Evolutionary conservation across 805 yeast genomes (phyloP).

Genomic region (Saturnispora bothae): DNA sequence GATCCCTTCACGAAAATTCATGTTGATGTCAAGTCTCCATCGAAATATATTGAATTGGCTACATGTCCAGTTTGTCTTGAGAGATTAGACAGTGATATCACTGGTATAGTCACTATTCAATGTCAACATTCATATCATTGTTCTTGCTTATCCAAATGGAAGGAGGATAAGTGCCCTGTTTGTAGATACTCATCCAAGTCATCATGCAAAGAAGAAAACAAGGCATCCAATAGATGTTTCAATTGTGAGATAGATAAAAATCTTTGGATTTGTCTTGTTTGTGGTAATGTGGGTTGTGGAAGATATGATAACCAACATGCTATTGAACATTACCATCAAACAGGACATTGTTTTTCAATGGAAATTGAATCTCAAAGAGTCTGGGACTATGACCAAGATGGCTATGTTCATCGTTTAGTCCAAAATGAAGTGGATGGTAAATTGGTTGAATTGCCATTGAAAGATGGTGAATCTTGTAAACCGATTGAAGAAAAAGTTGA

Average conservation of each 20-base stretch:
- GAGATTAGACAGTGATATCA: slow-evolving; percentile 67
- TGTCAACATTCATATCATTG: slow-evolving; percentile 94
- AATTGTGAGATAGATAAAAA: slow-evolving; percentile 51
- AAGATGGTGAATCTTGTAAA: slow-evolving; percentile 14
- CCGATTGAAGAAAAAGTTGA: slow-evolving; percentile 34
- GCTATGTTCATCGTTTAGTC: slow-evolving; percentile 75
- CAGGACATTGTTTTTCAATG: slow-evolving; percentile 88
- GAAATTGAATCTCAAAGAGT: slow-evolving; percentile 75
- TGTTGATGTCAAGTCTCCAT: slow-evolving; percentile 1
- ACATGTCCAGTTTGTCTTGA: slow-evolving; percentile 92
- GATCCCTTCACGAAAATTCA: slow-evolving; percentile 56
- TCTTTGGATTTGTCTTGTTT: slow-evolving; percentile 80
- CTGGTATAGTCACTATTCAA: slow-evolving; percentile 79
- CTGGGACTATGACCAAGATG: slow-evolving; percentile 92
- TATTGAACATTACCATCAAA: slow-evolving; percentile 61
- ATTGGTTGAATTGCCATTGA: slow-evolving; percentile 59
- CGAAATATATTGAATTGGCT: slow-evolving; percentile 52
- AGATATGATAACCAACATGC: slow-evolving; percentile 82
- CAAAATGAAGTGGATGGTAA: slow-evolving; percentile 87
- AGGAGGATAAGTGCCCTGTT: slow-evolving; percentile 83
- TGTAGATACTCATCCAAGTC: slow-evolving; percentile 60
- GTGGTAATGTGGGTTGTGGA: slow-evolving; percentile 91
- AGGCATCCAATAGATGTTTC: slow-evolving; percentile 42
- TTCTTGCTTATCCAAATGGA: slow-evolving; percentile 79
- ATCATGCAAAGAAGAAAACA: slow-evolving; percentile 1